Percentiles rank a stretch among this genome's conserved stretches.
Conservation (phyloP, 495 filamentous ascomycete genomes). For the Hyaloscypha finlandica region DNA sequence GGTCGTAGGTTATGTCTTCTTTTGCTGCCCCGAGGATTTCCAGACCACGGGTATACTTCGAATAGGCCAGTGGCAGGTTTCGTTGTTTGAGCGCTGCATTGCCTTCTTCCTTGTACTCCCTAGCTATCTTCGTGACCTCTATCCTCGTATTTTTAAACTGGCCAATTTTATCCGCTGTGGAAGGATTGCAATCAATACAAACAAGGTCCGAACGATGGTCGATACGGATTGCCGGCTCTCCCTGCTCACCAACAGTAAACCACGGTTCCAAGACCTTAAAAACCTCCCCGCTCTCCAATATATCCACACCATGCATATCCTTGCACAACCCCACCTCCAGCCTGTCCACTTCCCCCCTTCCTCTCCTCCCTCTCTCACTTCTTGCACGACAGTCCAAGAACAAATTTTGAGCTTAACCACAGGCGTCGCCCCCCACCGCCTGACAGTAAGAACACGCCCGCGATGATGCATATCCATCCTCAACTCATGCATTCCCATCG, state of each 20-base stretch:
- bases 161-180: no score
- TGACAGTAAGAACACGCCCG: conserved; percentile 45
- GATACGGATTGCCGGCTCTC: conserved; percentile 46
- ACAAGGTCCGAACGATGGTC: conserved; percentile 54
- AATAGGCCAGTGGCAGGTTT: conserved; percentile 33
- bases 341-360: conserved; percentile 39
- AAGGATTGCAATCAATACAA: conserved; percentile 21
- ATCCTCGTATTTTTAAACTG: no score
- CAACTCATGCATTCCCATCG: conserved; percentile 39
- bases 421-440: conserved; percentile 36
- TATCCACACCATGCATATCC: conserved; percentile 29
- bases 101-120: conserved; percentile 38
- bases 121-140: conserved; percentile 27
- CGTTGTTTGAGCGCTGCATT: conserved; percentile 37
- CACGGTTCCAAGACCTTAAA: conserved; percentile 56
- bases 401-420: conserved; percentile 44
- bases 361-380: conserved; percentile 45
- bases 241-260: conserved; percentile 42
- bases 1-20: conserved; percentile 11
- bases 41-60: conserved; percentile 38
- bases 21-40: conserved; percentile 28
- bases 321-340: conserved; percentile 40
- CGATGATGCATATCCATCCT: conserved; percentile 53
- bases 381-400: conserved; percentile 49
- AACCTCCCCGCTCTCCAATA: conserved; percentile 37